Percentiles rank a stretch among this genome's conserved stretches.
Evolutionary conservation across 2,329 filamentous ascomycete genomes (phyloP).

Genomic region (Capronia epimyces): DNA sequence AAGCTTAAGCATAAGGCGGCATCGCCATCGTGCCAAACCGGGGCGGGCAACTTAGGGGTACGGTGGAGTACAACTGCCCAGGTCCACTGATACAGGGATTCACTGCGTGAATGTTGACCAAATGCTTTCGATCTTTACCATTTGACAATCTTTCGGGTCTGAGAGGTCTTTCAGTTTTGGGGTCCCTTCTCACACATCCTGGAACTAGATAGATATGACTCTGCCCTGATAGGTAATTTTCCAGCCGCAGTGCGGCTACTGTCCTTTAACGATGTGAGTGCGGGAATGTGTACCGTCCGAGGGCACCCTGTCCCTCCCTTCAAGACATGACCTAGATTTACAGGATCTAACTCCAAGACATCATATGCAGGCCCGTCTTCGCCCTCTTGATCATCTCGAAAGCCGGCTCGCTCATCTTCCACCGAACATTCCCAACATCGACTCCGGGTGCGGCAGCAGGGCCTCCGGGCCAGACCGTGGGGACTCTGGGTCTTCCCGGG

Average conservation of each 20-base stretch:
- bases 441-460: slow-evolving; percentile 48
- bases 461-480: slow-evolving; percentile 17
- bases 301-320: too few relatives aligned
- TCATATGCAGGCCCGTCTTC: slow-evolving; percentile 75
- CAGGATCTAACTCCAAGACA: neutral
- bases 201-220: neutral
- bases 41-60: neutral
- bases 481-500: slow-evolving; percentile 39
- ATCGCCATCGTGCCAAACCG: neutral
- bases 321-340: neutral
- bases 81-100: too few relatives aligned
- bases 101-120: too few relatives aligned
- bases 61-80: too few relatives aligned
- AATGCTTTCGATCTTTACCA: too few relatives aligned
- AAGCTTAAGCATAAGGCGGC: too few relatives aligned
- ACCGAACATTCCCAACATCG: slow-evolving; percentile 65
- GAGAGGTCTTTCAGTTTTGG: too few relatives aligned
- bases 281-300: too few relatives aligned
- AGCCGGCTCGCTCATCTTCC: slow-evolving; percentile 92
- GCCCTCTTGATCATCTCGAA: slow-evolving; percentile 98
- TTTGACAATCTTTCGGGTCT: too few relatives aligned
- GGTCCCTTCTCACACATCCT: too few relatives aligned
- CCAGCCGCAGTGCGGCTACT: neutral
- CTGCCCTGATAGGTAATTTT: neutral
- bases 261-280: neutral